Evolutionary conservation across 495 filamentous ascomycete genomes (phyloP), one percentile per base, ranked within the genome.

Genomic region (Hypoxylon rickii): DNA sequence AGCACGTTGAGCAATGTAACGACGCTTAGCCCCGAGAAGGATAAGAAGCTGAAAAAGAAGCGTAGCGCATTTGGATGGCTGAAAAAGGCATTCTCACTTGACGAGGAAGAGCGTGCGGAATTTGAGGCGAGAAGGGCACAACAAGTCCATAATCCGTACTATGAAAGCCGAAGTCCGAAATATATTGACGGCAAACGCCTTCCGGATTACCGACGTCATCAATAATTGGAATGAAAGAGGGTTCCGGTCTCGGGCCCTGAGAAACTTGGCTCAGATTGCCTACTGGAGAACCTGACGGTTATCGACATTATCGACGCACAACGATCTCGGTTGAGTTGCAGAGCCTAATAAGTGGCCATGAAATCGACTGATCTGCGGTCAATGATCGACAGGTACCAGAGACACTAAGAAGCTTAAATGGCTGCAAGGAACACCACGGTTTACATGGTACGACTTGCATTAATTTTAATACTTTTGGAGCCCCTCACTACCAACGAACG

Each of bases 31-130:
- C 58, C 43, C 3, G 60, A 72, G 37, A 68, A 58, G 1, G 69
- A 29, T 29, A 4, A 71, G 56, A 70, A 71, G 31, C 39, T 81
- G 21, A 82, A 82, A 61, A 83, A 83, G 73, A 83, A 83, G 70
- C 69, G 77, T 19, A 83, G 80, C 63, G 79, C 78, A 6, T 83
- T 83, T 47, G 79, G 79, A 12, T 83, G 80, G 80, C 64, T 83
- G 18, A 83, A 81, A 64, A 83, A 83, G 67, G 79, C 79, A 15
- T 83, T 83, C 26, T 72, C 74, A 2, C 65, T 83, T 20, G 79
- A 80, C 39, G 80, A 83, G 11, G 80, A 83, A 58, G 80, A 83
- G 55, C 73, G 75, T 13, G 69, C 71, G 8, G 73, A 74, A 32
- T 83, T 82, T 38, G 79, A 81, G 47, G 68, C 70, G 29, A 72